A percentile compares a stretch with the other conserved stretches of the same genome.
phyloP scores from a whole-genome alignment of 257 asterid genomes.

The Craterostigma plantagineum region DNA sequence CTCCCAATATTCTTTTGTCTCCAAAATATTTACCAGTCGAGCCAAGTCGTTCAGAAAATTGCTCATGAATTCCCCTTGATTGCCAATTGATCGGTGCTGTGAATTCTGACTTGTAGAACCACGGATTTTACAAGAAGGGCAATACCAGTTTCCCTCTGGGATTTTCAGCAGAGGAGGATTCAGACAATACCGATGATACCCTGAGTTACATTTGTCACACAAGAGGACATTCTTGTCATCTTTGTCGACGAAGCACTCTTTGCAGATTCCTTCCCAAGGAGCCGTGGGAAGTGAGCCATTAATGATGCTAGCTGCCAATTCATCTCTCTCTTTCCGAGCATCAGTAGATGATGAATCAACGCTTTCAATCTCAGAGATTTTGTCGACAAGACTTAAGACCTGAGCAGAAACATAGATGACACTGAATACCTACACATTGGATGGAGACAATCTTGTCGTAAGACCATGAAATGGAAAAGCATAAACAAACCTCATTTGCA shows the following conservation, averaged over 20 bases:
- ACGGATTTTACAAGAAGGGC: conserved; percentile 76
- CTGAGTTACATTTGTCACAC: conserved; percentile 85
- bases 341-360: no score
- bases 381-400: conserved; percentile 51
- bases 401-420: conserved; percentile 17
- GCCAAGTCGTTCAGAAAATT: conserved; percentile 41
- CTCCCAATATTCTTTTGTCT: conserved; percentile 66
- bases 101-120: conserved; percentile 18
- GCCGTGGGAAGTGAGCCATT: conserved; percentile 72
- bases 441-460: no score
- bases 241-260: conserved; percentile 91
- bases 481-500: conserved; percentile 51
- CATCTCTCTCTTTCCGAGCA: conserved; percentile 56
- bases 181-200: conserved; percentile 83
- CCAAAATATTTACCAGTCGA: conserved; percentile 48
- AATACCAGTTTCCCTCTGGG: conserved; percentile 90
- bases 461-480: background rate
- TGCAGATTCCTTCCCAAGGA: conserved; percentile 98
- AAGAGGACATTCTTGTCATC: conserved; percentile 77
- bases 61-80: conserved; percentile 24
- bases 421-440: no score
- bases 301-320: conserved; percentile 25
- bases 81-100: conserved; percentile 20
- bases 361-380: conserved; percentile 24
- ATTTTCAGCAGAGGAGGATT: conserved; percentile 75